Evolutionary conservation across 106 monocot species (phyloP), one percentile per base, ranked within the genome.

Genomic region (Dendrobium catenatum): DNA sequence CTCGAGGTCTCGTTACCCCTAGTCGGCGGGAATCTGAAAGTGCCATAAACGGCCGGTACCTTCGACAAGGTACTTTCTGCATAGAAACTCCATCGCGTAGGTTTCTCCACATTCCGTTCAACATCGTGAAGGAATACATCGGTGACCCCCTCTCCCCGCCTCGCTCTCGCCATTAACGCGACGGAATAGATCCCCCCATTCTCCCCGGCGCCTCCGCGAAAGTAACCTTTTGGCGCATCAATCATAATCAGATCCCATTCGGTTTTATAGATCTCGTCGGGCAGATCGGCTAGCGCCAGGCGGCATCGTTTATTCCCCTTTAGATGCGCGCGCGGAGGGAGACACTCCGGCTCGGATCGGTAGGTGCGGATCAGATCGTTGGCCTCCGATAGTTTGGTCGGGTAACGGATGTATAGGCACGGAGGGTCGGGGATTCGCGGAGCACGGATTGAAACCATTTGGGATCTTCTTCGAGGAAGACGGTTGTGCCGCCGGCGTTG

Each of bases 181-280:
- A 91, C 93, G 1, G 89, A 93, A 85, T 93, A 96, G 76, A 96
- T 96, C 31, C 95, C 42, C 89, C 88, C 95, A 96, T 96, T 85
- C 95, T 89, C 47, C 95, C 95, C 13, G 95, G 96, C 0, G 96
- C 93, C 76, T 88, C 89, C 29, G 82, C 84, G 10, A 84, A 84
- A 81, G 83, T 88, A 96, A 84, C 96, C 96, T 6, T 91, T 93
- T 37, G 96, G 93, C 75, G 93, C 96, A 40, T 93, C 96, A 26
- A 96, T 89, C 96, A 96, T 96, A 72, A 96, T 93, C 89, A 96
- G n/a, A 44, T 96, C 96, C 96, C 96, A 96, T 82, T 93, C 90
- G 54, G 79, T 77, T 77, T 89, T 88, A 24, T 84, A 76, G 73
- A 93, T 81, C 79, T 86, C 77, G 15, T 7, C 67, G 1, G 95